Evolutionary conservation across 371 early-diverging fungal species (phyloP).

Genomic region (Smittium mucronatum): DNA sequence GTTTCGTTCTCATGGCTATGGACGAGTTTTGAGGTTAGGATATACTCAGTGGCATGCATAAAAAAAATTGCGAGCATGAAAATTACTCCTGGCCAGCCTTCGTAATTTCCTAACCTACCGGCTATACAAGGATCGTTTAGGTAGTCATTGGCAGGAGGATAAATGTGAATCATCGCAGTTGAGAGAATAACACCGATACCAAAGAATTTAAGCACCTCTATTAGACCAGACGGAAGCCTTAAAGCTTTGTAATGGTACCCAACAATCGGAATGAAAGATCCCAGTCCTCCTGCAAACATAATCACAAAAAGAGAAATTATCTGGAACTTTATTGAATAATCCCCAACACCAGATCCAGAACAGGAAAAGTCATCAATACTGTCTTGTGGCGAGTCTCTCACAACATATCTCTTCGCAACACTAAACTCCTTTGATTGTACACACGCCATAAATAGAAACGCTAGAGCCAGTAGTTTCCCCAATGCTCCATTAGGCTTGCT

Average conservation of each 20-base stretch:
- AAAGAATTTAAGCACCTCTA: constrained; percentile 40
- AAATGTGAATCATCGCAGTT: constrained; percentile 65
- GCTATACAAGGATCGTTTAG: constrained; percentile 36
- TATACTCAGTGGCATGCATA: constrained; percentile 40
- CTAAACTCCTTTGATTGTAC: too few relatives aligned
- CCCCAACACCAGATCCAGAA: constrained; percentile 14
- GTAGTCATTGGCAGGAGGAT: constrained; percentile 33
- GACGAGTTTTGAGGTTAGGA: constrained; percentile 13
- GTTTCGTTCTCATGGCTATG: constrained; percentile 15
- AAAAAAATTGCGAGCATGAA: constrained; percentile 41
- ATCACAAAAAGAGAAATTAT: constrained; percentile 45
- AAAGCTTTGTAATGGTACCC: constrained; percentile 20
- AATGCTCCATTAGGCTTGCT: too few relatives aligned
- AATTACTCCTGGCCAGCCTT: constrained; percentile 34
- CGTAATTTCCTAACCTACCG: constrained; percentile 24
- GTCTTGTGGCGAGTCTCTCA: too few relatives aligned
- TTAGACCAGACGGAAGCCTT: constrained; percentile 18
- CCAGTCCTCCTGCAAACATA: constrained; percentile 33
- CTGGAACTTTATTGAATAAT: constrained; percentile 37
- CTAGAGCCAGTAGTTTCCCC: too few relatives aligned
- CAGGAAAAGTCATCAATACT: too few relatives aligned
- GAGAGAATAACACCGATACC: constrained; percentile 70
- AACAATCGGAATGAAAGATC: constrained; percentile 33
- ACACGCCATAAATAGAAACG: too few relatives aligned
- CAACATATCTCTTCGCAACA: too few relatives aligned